phyloP scores from a whole-genome alignment of 129 eudicot genomes.

The Flaveria linearis region DNA sequence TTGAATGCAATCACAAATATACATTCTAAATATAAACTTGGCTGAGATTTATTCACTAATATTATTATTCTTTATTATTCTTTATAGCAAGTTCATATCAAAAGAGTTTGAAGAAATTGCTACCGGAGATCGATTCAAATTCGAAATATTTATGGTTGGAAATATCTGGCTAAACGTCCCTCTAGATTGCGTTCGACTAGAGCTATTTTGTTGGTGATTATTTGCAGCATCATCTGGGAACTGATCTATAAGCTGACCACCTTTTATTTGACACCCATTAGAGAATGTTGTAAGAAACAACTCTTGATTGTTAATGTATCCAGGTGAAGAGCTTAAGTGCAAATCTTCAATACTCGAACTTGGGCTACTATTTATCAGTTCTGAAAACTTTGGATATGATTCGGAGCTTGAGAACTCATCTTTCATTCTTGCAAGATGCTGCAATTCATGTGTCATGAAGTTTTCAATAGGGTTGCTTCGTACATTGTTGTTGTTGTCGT shows the following conservation, averaged over 20 bases:
- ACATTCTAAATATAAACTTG: too few relatives aligned
- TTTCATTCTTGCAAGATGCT: slow-evolving; percentile 48
- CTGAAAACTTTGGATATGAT: slow-evolving; percentile 50
- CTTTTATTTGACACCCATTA: slow-evolving; percentile 49
- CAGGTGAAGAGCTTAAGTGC: slow-evolving; percentile 29
- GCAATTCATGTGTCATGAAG: slow-evolving; percentile 43
- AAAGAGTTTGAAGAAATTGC: slow-evolving; percentile 40
- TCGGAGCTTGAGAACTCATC: slow-evolving; percentile 44
- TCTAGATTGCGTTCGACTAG: slow-evolving; percentile 33
- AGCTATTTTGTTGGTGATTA: slow-evolving; percentile 23
- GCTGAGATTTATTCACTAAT: too few relatives aligned
- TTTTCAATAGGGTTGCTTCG: slow-evolving; percentile 32
- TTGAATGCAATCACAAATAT: too few relatives aligned
- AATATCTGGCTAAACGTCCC: slow-evolving; percentile 62
- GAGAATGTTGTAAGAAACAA: slow-evolving; percentile 52
- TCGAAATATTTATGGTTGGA: slow-evolving; percentile 67
- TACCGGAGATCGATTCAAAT: slow-evolving; percentile 36
- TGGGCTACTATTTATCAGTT: slow-evolving; percentile 51
- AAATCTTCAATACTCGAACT: slow-evolving; percentile 51
- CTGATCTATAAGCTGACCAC: slow-evolving; percentile 41
- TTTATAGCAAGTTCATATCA: slow-evolving; percentile 75
- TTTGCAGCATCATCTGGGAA: slow-evolving; percentile 31
- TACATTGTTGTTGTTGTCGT: slow-evolving; percentile 19
- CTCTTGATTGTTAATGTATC: slow-evolving; percentile 40
- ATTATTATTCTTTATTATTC: too few relatives aligned